Evolutionary conservation across 345 rosid genomes (phyloP).

Genomic region (Salix koriyanagi): DNA sequence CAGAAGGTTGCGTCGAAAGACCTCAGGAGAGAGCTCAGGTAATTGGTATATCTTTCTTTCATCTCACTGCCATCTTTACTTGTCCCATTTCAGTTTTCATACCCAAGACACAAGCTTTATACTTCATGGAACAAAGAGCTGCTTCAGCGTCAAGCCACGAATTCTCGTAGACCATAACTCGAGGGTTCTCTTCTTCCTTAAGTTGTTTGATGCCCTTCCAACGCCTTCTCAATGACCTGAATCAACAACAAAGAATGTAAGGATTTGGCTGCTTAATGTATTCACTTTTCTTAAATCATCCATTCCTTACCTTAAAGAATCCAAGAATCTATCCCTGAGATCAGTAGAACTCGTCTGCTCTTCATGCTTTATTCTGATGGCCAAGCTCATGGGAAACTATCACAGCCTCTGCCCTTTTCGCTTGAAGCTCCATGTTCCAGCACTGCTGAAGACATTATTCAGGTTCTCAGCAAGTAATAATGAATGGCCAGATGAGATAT

Average conservation of each 20-base stretch:
- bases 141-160: slow-evolving; percentile 47
- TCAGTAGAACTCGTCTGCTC: background rate
- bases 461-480: slow-evolving; percentile 1
- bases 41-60: no score
- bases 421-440: slow-evolving; percentile 32
- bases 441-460: slow-evolving; percentile 20
- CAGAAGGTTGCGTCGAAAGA: background rate
- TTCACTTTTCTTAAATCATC: slow-evolving; percentile 19
- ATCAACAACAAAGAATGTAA: slow-evolving; percentile 7
- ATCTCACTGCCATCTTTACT: no score
- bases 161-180: slow-evolving; percentile 32
- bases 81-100: background rate
- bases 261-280: background rate
- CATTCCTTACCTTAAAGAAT: slow-evolving; percentile 24
- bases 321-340: slow-evolving; percentile 14
- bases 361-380: slow-evolving; percentile 2
- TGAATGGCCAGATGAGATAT: background rate
- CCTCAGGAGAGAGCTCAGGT: no score
- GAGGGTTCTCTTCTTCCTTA: slow-evolving; percentile 21
- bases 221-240: slow-evolving; percentile 28
- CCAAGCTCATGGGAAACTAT: slow-evolving; percentile 22
- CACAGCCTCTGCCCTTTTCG: slow-evolving; percentile 18
- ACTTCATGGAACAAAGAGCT: slow-evolving; percentile 36
- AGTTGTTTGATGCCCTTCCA: slow-evolving; percentile 16
- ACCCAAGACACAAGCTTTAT: slow-evolving; percentile 13